Evolutionary conservation across 1,284 basidiomycete species (phyloP).

Genomic region (Grifola frondosa): DNA sequence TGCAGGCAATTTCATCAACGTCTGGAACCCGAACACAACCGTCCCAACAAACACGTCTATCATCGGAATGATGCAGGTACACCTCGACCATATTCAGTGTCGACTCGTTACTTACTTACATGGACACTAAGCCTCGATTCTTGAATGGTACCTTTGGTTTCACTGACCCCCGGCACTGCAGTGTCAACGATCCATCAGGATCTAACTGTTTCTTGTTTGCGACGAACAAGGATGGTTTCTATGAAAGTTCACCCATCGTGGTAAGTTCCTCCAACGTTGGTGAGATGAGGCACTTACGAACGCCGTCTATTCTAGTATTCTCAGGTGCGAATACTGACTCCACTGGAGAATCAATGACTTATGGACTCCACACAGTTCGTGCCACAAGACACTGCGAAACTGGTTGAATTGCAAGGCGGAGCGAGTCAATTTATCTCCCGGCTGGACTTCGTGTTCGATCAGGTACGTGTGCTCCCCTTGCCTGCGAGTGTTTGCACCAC

Average conservation of each 20-base stretch:
- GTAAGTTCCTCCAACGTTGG: constrained; percentile 35
- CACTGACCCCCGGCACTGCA: constrained; percentile 67
- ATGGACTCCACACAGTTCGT: constrained; percentile 42
- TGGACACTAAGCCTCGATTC: constrained; percentile 46
- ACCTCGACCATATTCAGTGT: not conserved
- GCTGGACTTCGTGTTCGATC: constrained; percentile 55
- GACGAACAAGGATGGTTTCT: constrained; percentile 59
- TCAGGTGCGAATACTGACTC: constrained; percentile 34
- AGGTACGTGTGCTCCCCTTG: constrained; percentile 29
- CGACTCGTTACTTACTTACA: not conserved
- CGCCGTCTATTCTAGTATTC: constrained; percentile 39
- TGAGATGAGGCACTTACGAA: not conserved
- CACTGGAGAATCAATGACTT: not conserved
- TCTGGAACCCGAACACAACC: constrained; percentile 56
- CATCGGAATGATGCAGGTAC: constrained; percentile 54
- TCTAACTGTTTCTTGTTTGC: constrained; percentile 64
- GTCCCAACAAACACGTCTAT: constrained; percentile 44
- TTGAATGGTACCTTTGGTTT: constrained; percentile 61
- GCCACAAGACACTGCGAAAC: constrained; percentile 60
- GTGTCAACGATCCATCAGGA: constrained; percentile 53
- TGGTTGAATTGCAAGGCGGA: constrained; percentile 63
- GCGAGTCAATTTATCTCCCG: constrained; percentile 49
- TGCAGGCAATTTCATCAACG: constrained; percentile 56
- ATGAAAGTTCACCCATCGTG: constrained; percentile 61
- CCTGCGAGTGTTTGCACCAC: not conserved